Percentiles rank a stretch among this genome's conserved stretches.
These are phyloP conservation scores for Pyrrhoderma lamaoense DNA, from an alignment of 1,284 basidiomycete species.

Conservation along the genomic window DNA sequence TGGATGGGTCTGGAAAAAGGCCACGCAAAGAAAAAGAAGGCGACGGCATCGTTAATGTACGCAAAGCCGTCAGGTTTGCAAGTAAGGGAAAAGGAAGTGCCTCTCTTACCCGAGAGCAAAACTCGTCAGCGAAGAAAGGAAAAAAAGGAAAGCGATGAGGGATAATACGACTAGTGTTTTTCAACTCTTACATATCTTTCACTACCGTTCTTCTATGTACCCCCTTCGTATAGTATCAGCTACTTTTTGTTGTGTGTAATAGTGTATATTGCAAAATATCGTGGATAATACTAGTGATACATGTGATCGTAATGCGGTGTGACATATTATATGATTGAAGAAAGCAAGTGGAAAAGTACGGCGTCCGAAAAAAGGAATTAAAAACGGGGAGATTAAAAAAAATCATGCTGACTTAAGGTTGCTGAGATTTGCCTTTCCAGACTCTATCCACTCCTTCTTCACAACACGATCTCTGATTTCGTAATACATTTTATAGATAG, in stretches of 20 bases:
- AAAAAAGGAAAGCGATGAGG: conserved; percentile 6
- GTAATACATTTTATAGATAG: conserved; percentile 74
- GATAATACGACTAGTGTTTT: too few species aligned
- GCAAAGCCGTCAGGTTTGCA: conserved; percentile 80
- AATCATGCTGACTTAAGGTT: conserved; percentile 23
- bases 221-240: too few species aligned
- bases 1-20: conserved; percentile 68
- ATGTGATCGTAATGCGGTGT: too few species aligned
- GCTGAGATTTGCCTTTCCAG: conserved; percentile 61
- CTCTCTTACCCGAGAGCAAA: conserved; percentile 39
- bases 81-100: conserved; percentile 61
- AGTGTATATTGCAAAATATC: conserved; percentile 1
- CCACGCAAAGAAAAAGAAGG: conserved; percentile 40
- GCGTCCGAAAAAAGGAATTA: neutral
- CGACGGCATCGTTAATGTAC: conserved; percentile 62
- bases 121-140: conserved; percentile 8
- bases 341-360: conserved; percentile 1
- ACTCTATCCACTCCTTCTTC: conserved; percentile 75
- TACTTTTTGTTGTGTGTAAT: too few species aligned
- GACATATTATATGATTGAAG: neutral
- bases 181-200: too few species aligned
- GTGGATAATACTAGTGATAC: too few species aligned
- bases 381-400: neutral
- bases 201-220: too few species aligned
- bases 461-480: conserved; percentile 65